Percentiles rank a stretch among this genome's conserved stretches.
These are phyloP conservation scores for Cladosporium sp. DNA, from an alignment of 2,329 filamentous ascomycete species.

Conservation along the genomic window DNA sequence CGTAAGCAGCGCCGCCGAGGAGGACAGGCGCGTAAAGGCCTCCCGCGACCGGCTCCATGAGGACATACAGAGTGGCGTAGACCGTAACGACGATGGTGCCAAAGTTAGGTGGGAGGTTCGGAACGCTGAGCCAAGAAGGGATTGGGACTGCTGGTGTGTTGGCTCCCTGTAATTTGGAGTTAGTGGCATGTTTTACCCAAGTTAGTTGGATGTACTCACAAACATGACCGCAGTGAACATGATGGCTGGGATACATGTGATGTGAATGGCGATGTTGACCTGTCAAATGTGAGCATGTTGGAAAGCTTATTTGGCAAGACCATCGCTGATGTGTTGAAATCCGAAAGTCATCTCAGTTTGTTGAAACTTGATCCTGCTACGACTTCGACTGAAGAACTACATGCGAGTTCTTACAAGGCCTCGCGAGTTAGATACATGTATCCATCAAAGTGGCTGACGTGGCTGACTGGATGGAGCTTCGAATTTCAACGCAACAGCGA, in stretches of 20 bases:
- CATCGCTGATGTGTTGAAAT: constrained; percentile 19
- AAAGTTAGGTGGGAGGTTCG: constrained; percentile 60
- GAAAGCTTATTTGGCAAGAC: background rate
- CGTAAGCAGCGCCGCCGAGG: constrained; percentile 70
- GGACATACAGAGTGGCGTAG: constrained; percentile 79
- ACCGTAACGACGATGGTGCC: constrained; percentile 59
- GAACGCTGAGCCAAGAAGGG: constrained; percentile 55
- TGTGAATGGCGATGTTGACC: constrained; percentile 77
- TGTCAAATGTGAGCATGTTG: constrained; percentile 32
- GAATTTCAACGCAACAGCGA: constrained; percentile 13
- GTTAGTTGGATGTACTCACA: constrained; percentile 50
- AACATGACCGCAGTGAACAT: constrained; percentile 70
- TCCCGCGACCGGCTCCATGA: constrained; percentile 92
- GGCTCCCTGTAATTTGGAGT: constrained; percentile 49
- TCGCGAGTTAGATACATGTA: background rate
- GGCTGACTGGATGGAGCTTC: background rate
- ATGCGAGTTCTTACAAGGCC: background rate
- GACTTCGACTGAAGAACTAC: background rate
- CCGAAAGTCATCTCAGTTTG: background rate
- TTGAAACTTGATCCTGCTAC: constrained; percentile 1
- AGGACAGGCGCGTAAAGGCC: constrained; percentile 74
- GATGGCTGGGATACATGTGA: constrained; percentile 75
- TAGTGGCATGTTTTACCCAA: background rate
- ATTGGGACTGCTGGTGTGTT: constrained; percentile 57
- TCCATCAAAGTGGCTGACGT: background rate